Conservation (phyloP, 169 alveolate genomes). For the Cryptosporidium xiaoi region DNA sequence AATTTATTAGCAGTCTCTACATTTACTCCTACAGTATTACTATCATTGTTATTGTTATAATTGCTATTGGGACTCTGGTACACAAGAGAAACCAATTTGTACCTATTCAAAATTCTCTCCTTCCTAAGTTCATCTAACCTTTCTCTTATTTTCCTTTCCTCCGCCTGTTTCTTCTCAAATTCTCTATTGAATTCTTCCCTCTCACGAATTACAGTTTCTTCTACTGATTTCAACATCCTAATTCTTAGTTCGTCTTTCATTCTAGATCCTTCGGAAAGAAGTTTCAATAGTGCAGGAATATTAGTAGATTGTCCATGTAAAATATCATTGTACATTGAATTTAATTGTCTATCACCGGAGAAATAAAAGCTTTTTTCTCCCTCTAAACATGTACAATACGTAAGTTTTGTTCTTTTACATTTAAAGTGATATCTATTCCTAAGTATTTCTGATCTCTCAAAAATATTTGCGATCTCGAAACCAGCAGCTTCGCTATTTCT, state of each 20-base stretch:
- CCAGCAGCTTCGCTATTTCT: neutral
- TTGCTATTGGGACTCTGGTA: neutral
- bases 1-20: too few relatives aligned
- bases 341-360: constrained; percentile 8
- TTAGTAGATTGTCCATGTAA: constrained; percentile 32
- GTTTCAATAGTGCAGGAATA: constrained; percentile 18
- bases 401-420: constrained; percentile 36
- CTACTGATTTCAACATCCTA: neutral
- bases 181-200: constrained; percentile 29
- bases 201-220: constrained; percentile 29
- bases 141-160: neutral
- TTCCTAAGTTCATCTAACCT: neutral
- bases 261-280: constrained; percentile 38
- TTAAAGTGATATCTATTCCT: constrained; percentile 45
- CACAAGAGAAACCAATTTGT: neutral
- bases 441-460: constrained; percentile 14
- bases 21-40: too few relatives aligned
- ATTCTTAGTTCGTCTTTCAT: neutral
- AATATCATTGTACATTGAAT: constrained; percentile 25
- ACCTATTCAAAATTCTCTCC: neutral
- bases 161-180: constrained; percentile 11
- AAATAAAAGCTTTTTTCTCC: constrained; percentile 18
- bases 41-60: neutral
- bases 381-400: constrained; percentile 60
- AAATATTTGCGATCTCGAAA: neutral